Percentiles rank a stretch among this genome's conserved stretches.
Evolutionary conservation across 163 green algal species (phyloP).

Genomic region (Picocystis sp.): DNA sequence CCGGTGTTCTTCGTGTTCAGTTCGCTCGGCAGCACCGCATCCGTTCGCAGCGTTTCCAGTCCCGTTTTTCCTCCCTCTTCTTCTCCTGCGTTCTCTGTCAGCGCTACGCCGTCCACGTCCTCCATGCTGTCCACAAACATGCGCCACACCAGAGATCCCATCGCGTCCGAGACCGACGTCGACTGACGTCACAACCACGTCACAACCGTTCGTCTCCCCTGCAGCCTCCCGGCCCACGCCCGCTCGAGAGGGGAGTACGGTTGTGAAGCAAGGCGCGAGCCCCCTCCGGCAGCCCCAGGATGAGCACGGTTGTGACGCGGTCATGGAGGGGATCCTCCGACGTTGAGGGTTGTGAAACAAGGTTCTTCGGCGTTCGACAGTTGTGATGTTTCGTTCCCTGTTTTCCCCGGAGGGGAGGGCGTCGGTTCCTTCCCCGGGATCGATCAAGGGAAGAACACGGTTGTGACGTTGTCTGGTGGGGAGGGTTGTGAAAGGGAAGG

Average conservation of each 20-base stretch:
- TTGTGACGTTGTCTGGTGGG: background rate
- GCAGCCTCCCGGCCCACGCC: too few relatives aligned
- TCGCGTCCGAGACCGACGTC: background rate
- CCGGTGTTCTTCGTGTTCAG: constrained; percentile 16
- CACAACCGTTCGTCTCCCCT: too few relatives aligned
- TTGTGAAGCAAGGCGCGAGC: too few relatives aligned
- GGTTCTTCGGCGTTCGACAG: background rate
- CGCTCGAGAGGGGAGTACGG: too few relatives aligned
- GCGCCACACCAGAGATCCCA: background rate
- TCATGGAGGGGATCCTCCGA: too few relatives aligned
- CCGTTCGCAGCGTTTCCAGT: background rate
- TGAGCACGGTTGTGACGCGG: too few relatives aligned
- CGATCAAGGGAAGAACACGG: background rate
- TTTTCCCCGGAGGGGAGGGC: too few relatives aligned
- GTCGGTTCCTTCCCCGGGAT: background rate
- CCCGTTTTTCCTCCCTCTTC: background rate
- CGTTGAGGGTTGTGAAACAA: too few relatives aligned
- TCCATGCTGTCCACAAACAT: background rate
- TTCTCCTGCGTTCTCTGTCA: background rate
- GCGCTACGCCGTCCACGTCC: background rate
- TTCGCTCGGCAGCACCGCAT: background rate
- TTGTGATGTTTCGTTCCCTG: background rate
- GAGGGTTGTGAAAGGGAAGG: background rate
- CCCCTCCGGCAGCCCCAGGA: too few relatives aligned
- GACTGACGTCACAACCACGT: too few relatives aligned